phyloP scores from a whole-genome alignment of 495 filamentous ascomycete species.

The Clavariopsis aquatica region DNA sequence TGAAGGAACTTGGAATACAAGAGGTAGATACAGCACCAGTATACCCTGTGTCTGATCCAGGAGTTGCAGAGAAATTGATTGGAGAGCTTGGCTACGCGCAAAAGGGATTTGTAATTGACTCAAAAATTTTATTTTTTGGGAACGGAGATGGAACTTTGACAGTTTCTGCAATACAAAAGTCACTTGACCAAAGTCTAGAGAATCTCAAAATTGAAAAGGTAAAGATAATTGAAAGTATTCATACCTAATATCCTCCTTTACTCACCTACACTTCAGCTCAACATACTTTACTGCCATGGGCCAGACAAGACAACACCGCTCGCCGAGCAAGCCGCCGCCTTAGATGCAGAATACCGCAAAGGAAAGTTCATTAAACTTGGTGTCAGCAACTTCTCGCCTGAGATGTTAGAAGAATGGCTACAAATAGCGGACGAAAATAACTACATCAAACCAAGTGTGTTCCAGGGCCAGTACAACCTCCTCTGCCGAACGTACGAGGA shows the following conservation, averaged over 20 bases:
- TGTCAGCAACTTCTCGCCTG: slow-evolving; percentile 47
- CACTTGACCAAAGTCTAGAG: not conserved
- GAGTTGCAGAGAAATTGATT: slow-evolving; percentile 8
- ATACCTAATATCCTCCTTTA: not conserved
- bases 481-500: slow-evolving; percentile 42
- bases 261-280: slow-evolving; percentile 1
- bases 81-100: not conserved
- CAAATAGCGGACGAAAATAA: slow-evolving; percentile 43
- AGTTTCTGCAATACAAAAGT: not conserved
- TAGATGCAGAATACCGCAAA: slow-evolving; percentile 2
- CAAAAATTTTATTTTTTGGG: slow-evolving; percentile 8
- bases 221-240: not conserved
- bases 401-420: slow-evolving; percentile 44
- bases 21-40: slow-evolving; percentile 11
- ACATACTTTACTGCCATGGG: slow-evolving; percentile 19
- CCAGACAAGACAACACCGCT: slow-evolving; percentile 13
- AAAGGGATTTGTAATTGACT: slow-evolving; percentile 13
- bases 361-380: slow-evolving; percentile 36
- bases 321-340: slow-evolving; percentile 13
- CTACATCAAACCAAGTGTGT: slow-evolving; percentile 18
- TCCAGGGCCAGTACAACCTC: slow-evolving; percentile 50
- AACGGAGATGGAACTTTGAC: slow-evolving; percentile 14
- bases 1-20: slow-evolving; percentile 4
- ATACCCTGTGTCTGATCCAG: slow-evolving; percentile 4
- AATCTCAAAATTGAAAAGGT: slow-evolving; percentile 1